These are phyloP conservation scores for Cutaneotrichosporon daszewskae DNA, from an alignment of 1,284 basidiomycete genomes.

Conservation along the genomic window DNA sequence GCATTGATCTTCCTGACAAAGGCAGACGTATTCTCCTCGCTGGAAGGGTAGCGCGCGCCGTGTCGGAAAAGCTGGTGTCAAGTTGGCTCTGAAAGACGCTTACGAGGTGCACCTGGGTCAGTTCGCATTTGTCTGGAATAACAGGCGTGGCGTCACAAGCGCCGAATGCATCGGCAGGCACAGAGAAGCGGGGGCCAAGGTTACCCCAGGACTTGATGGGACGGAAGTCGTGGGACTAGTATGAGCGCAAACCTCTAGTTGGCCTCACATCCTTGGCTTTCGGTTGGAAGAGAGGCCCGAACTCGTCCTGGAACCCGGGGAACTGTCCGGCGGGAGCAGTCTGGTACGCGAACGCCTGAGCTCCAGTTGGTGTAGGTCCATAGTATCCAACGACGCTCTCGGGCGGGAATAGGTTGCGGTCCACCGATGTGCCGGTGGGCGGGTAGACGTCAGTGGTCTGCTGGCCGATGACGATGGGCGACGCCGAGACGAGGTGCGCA, in stretches of 20 bases:
- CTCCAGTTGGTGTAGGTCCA: constrained; percentile 53
- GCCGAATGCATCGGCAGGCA: constrained; percentile 63
- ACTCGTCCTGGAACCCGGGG: constrained; percentile 45
- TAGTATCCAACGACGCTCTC: constrained; percentile 52
- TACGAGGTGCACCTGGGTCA: constrained; percentile 60
- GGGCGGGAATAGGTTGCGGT: constrained; percentile 47
- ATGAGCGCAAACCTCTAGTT: background rate
- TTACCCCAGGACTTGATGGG: constrained; percentile 76
- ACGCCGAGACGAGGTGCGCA: background rate
- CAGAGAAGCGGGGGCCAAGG: constrained; percentile 75
- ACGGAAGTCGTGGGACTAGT: constrained; percentile 48
- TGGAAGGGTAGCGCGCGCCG: constrained; percentile 46
- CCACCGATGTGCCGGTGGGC: constrained; percentile 26
- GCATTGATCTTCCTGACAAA: constrained; percentile 37
- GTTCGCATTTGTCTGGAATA: constrained; percentile 60
- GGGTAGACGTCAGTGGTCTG: constrained; percentile 33
- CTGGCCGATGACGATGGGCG: constrained; percentile 15
- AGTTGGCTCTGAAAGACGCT: background rate
- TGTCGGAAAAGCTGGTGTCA: constrained; percentile 58
- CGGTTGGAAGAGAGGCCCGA: constrained; percentile 47
- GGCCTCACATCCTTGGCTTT: constrained; percentile 30
- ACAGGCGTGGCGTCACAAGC: constrained; percentile 61
- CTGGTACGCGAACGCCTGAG: constrained; percentile 52
- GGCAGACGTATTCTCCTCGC: constrained; percentile 24
- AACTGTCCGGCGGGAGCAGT: constrained; percentile 51